These are phyloP conservation scores for Naematelia encephala DNA, from an alignment of 768 basidiomycete species.

Conservation along the genomic window DNA sequence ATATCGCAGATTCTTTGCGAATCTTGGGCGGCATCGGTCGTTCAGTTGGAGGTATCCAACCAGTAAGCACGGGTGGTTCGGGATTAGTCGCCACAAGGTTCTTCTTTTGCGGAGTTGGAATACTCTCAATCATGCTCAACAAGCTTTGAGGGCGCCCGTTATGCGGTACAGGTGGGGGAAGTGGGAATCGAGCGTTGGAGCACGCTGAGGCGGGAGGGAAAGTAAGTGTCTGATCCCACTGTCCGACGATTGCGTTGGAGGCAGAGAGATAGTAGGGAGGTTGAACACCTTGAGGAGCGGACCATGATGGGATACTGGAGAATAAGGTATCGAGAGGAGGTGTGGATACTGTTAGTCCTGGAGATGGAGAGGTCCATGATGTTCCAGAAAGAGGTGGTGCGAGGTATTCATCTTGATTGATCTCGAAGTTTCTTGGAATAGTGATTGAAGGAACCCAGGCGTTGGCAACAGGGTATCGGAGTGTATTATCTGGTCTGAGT, in stretches of 20 bases:
- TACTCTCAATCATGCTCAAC: not conserved
- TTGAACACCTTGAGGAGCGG: not conserved
- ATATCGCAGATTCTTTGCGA: not conserved
- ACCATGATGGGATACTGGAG: not conserved
- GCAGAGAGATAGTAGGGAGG: too few relatives aligned
- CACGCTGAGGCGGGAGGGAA: not conserved
- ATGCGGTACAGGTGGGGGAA: not conserved
- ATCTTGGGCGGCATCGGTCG: conserved; percentile 11
- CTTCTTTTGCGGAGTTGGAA: not conserved
- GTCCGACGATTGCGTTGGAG: not conserved
- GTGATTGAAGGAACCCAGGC: too few relatives aligned
- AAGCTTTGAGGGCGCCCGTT: not conserved
- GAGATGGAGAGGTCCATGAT: not conserved
- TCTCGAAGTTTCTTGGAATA: not conserved
- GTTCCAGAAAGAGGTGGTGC: not conserved
- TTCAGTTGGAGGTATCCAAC: conserved; percentile 22
- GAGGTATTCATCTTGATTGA: not conserved
- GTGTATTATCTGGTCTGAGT: too few relatives aligned
- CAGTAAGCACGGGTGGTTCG: conserved; percentile 11
- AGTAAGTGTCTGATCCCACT: not conserved
- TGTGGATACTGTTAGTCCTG: not conserved
- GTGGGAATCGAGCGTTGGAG: not conserved
- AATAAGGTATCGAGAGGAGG: not conserved
- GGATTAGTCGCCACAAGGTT: not conserved
- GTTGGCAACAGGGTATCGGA: too few relatives aligned